A percentile compares a stretch with the other conserved stretches of the same genome.
Conservation (phyloP, 768 basidiomycete genomes). For the Lentinula detonsa region DNA sequence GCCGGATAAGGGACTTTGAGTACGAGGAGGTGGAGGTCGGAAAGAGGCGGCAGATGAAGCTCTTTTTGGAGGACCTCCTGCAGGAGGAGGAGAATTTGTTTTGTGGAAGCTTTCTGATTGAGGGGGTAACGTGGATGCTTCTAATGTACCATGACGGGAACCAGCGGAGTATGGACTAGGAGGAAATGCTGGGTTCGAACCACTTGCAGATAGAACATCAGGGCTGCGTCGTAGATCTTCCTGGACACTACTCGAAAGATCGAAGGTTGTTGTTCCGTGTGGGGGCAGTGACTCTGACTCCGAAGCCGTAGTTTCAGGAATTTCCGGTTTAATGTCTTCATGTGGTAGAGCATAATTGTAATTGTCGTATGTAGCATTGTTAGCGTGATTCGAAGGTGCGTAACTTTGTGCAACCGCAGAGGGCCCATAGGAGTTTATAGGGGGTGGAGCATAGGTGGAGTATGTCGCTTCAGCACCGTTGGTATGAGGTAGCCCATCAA, state of each 20-base stretch:
- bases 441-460: not conserved
- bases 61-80: slow-evolving; percentile 1
- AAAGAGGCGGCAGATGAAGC: slow-evolving; percentile 3
- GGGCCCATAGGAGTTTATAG: not conserved
- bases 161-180: not conserved
- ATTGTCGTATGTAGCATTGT: not conserved
- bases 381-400: not conserved
- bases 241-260: not conserved
- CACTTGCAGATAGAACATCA: not conserved
- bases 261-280: too few relatives aligned
- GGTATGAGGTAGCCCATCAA: not conserved
- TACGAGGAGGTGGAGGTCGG: slow-evolving; percentile 1
- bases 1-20: not conserved
- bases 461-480: not conserved
- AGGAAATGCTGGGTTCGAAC: not conserved
- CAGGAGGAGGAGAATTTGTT: not conserved
- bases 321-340: not conserved
- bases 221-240: not conserved
- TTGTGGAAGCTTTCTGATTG: not conserved
- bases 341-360: not conserved
- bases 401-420: not conserved
- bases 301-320: not conserved
- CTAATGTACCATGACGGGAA: not conserved
- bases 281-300: not conserved
- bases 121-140: not conserved